phyloP scores from a whole-genome alignment of 2,329 filamentous ascomycete genomes.

The Macrophomina phaseolina region DNA sequence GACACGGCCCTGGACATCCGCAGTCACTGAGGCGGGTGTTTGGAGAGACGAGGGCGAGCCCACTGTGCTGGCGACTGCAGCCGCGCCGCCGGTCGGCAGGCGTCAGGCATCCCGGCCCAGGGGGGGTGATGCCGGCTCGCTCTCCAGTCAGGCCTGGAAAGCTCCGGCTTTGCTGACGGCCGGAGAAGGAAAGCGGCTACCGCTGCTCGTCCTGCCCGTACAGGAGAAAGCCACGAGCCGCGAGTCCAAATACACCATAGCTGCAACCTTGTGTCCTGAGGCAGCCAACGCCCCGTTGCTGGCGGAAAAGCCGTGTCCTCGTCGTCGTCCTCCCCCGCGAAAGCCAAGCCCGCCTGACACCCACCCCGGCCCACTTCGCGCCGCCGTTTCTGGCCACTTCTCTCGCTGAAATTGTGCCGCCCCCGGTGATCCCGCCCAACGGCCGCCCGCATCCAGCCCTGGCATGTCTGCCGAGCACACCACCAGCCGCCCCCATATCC shows the following conservation, averaged over 20 bases:
- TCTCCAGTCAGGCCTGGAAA: neutral
- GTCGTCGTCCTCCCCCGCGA: neutral
- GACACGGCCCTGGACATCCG: neutral
- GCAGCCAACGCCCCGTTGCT: neutral
- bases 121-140: neutral
- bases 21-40: neutral
- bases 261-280: neutral
- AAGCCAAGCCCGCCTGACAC: conserved; percentile 3
- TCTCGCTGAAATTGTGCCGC: neutral
- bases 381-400: neutral
- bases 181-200: conserved; percentile 17
- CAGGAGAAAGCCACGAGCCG: conserved; percentile 23
- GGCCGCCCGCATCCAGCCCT: neutral
- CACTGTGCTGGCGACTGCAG: neutral
- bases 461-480: neutral
- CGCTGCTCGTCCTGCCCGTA: conserved; percentile 25
- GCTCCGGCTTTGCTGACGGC: neutral
- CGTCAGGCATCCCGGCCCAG: neutral
- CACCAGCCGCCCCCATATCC: neutral
- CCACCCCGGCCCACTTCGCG: neutral
- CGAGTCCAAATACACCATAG: conserved; percentile 11
- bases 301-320: neutral
- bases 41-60: neutral
- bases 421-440: neutral
- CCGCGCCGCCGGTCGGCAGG: neutral